Percentiles rank a stretch among this genome's conserved stretches.
phyloP scores from a whole-genome alignment of 192 early-diverging fungal species.

The Mortierella antarctica region DNA sequence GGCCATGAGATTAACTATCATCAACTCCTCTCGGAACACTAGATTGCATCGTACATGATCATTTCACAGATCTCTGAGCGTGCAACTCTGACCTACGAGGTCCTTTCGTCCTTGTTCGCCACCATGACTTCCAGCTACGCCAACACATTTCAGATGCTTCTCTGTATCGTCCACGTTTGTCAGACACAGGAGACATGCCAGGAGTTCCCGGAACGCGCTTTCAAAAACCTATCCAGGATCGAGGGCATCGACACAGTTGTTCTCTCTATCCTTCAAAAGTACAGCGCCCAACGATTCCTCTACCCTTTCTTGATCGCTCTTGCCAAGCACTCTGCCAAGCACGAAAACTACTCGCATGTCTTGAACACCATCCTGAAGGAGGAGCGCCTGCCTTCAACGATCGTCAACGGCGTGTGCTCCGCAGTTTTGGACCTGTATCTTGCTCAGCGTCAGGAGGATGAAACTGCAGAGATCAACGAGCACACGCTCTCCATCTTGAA shows the following conservation, averaged over 20 bases:
- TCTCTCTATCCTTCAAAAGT: constrained; percentile 49
- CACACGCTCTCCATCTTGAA: constrained; percentile 35
- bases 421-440: constrained; percentile 55
- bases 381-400: constrained; percentile 43
- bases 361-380: constrained; percentile 51
- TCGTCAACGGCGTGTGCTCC: constrained; percentile 48
- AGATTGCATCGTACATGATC: constrained; percentile 73
- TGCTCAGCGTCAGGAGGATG: constrained; percentile 14
- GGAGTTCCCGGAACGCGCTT: constrained; percentile 36
- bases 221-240: constrained; percentile 36
- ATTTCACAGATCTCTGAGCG: constrained; percentile 70
- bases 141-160: constrained; percentile 49
- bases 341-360: constrained; percentile 31
- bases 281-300: constrained; percentile 60
- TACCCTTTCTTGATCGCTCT: constrained; percentile 49
- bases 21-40: neutral
- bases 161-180: constrained; percentile 62
- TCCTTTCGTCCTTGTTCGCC: constrained; percentile 56
- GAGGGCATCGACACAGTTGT: constrained; percentile 36
- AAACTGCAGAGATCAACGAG: constrained; percentile 16
- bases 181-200: constrained; percentile 64
- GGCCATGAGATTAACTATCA: neutral
- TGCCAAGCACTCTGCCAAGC: constrained; percentile 27
- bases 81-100: constrained; percentile 56
- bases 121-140: constrained; percentile 52